Evolutionary conservation across 2,329 filamentous ascomycete species (phyloP), one percentile per base, ranked within the genome.

Genomic region (Sporothrix inflata): DNA sequence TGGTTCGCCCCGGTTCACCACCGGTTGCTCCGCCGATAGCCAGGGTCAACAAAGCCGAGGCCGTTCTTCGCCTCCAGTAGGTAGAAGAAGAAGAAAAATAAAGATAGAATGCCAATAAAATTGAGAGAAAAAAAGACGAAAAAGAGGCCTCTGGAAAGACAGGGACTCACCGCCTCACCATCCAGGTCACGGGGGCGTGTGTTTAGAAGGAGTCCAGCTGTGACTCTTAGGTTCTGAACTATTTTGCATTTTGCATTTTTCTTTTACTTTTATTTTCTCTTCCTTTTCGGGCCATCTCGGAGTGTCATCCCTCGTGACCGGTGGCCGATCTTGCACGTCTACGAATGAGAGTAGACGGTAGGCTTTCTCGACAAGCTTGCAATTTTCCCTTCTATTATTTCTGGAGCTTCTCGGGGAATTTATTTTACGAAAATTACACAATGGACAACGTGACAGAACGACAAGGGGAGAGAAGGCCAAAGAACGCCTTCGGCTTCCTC

Each of bases 151-250:
- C 47, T 34, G 30, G 14, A 49, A 14, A 7, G 38, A 19, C 60
- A 42, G 57, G 57, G 57, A 65, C 38, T 65, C 60, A 65, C 60
- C 60, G 60, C 60, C 60, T 65, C 60, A 14, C 11, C 4, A 16
- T 27, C 30, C 30, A 12, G 60, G 38, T 63, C 60, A 63, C 60
- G 60, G n/a, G 55, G 60, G 60, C n/a, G 60, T 45, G 38, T 61
- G 19, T n/a, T 24, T 42, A 63, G 57, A 34, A n/a, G 9, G 27
- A 38, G 8, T 19, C 27, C 53, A 38, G 53, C 16, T 16, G 19
- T 34, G 19, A 4, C 55, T 40, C 53, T 6, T 14, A 34, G 53
- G 8, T 8, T 11, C 30, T 30, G 16, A 27, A n/a, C 55, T n/a
- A 60, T 60, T 40, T 16, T 38, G 14, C 30, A n/a, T 55, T 14